Evolutionary conservation across 2,329 filamentous ascomycete genomes (phyloP), one percentile per base, ranked within the genome.

Genomic region (Trichoderma atrobrunneum): DNA sequence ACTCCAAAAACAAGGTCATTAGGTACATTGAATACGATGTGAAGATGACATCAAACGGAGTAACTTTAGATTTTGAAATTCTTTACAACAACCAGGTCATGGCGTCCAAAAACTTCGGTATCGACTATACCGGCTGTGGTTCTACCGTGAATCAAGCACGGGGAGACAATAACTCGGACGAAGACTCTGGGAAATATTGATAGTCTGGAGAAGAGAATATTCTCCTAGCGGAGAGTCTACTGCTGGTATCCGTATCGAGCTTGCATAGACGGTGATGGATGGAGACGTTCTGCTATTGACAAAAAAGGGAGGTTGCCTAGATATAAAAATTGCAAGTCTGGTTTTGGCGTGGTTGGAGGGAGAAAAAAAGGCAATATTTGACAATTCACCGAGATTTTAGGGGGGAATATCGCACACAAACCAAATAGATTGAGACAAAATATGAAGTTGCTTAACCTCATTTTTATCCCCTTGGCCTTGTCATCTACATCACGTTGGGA

Each of bases 31-130:
- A 4, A 18, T 74, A 51, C 7, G 73, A 74, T 5, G 11, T 74
- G 3, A 59, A 32, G 32, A 74, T 74, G 74, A 43, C 36, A 7
- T 54, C 73, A 5, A 70, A 74, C 10, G 74, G 74, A 0, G 69
- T 65, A 12, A 72, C 73, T 11, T 30, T 75, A 3, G 74, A 75
- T 8, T 75, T 75, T 18, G 62, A 74, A n/a, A 32, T 74, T 28
- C 24, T 73, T 10, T 57, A 71, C 48, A 39, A 75, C 3, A 21
- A n/a, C 1, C 5, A 26, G 4, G 34, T 73, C 14, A 63, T 75
- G 18, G 74, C 69, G 2, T 73, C 73, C 0, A 69, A 66, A 28
- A 74, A 74, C 2, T 34, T 75, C 18, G 30, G 26, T 1, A 60
- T 75, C 4, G 74, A 75, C 10, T 75, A 72, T 54, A 24, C 30